phyloP scores from a whole-genome alignment of 2,329 filamentous ascomycete species.

The Samsoniella hepiali region DNA sequence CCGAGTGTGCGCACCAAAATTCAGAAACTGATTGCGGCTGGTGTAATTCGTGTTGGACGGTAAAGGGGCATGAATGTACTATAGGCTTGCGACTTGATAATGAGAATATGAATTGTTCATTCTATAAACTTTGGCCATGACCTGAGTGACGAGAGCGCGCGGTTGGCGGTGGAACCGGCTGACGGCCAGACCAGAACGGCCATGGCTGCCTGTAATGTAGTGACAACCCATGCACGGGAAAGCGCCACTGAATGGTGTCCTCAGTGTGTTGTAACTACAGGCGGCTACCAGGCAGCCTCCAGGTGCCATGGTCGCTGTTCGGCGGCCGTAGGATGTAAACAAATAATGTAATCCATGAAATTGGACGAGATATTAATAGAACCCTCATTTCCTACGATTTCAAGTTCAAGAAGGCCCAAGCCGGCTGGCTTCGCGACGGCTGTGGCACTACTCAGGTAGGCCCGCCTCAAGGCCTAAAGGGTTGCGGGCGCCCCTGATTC shows the following conservation, averaged over 20 bases:
- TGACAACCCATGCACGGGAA: too few relatives aligned
- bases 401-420: too few relatives aligned
- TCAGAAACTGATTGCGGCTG: conserved; percentile 89
- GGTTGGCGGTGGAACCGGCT: too few relatives aligned
- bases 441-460: conserved; percentile 2
- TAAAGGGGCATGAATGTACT: conserved; percentile 17
- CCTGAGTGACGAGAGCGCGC: not conserved
- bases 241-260: not conserved
- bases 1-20: conserved; percentile 80
- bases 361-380: too few relatives aligned
- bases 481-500: conserved; percentile 15
- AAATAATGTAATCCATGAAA: too few relatives aligned
- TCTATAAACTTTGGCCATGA: not conserved
- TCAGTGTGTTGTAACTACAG: too few relatives aligned
- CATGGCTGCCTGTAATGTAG: too few relatives aligned
- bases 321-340: too few relatives aligned
- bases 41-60: conserved; percentile 75
- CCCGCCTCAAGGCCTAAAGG: not conserved
- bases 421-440: not conserved
- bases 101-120: conserved; percentile 15
- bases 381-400: too few relatives aligned
- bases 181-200: too few relatives aligned
- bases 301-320: too few relatives aligned
- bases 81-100: conserved; percentile 17
- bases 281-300: too few relatives aligned